A percentile compares a stretch with the other conserved stretches of the same genome.
Conservation (phyloP, 2,329 filamentous ascomycete species). For the Trichoderma sp. region DNA sequence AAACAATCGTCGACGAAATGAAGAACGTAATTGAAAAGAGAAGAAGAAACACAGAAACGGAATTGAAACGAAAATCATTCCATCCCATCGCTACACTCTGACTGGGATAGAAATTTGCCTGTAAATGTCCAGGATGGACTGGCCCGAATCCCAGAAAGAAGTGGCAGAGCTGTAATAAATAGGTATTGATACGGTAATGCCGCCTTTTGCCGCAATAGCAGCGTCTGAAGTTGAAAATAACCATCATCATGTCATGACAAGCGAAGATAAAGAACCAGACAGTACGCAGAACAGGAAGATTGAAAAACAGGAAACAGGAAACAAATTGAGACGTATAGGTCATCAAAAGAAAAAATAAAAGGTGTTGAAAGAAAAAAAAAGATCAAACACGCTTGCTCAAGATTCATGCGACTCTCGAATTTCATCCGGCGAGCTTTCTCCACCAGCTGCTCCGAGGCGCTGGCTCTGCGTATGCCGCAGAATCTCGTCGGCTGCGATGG, state of each 20-base stretch:
- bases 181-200: slow-evolving; percentile 6
- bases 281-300: not conserved
- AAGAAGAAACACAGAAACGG: not conserved
- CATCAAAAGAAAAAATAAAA: not conserved
- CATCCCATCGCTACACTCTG: slow-evolving; percentile 7
- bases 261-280: not conserved
- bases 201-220: not conserved
- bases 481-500: slow-evolving; percentile 47
- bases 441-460: slow-evolving; percentile 62
- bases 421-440: slow-evolving; percentile 56
- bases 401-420: slow-evolving; percentile 27
- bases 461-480: slow-evolving; percentile 47
- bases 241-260: not conserved
- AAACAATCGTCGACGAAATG: not conserved
- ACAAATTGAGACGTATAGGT: not conserved
- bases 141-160: slow-evolving; percentile 10
- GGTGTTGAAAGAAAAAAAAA: not conserved
- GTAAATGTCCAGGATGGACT: slow-evolving; percentile 16
- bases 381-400: slow-evolving; percentile 23
- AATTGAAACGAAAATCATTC: not conserved
- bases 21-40: not conserved
- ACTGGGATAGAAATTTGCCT: slow-evolving; percentile 3
- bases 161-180: slow-evolving; percentile 5
- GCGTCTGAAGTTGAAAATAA: slow-evolving; percentile 5
- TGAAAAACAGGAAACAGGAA: not conserved